Percentiles rank a stretch among this genome's conserved stretches.
phyloP scores from a whole-genome alignment of 352 stramenopile genomes.

The Phytophthora citricola region DNA sequence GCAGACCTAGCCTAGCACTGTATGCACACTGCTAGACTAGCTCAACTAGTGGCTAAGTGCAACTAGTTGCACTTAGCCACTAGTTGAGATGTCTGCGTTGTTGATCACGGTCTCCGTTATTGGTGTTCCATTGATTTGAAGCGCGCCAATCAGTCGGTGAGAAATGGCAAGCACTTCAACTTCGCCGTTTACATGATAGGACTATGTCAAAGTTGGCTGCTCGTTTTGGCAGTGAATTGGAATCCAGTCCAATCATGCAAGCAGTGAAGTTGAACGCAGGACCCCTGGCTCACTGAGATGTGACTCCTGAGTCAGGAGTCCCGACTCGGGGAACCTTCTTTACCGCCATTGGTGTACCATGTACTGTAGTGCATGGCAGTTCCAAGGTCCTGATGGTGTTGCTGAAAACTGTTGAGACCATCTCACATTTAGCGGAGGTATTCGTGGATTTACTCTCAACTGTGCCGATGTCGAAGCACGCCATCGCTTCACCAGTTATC shows the following conservation, averaged over 20 bases:
- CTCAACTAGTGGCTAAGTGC: no score
- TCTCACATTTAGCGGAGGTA: not conserved
- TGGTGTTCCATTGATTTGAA: not conserved
- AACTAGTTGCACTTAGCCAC: no score
- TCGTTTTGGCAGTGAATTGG: no score
- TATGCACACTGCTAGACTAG: not conserved
- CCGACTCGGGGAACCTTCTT: not conserved
- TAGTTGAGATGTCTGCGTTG: not conserved
- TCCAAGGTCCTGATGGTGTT: no score
- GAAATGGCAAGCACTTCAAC: constrained; percentile 1
- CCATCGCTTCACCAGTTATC: constrained; percentile 12
- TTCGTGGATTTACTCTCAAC: constrained; percentile 14
- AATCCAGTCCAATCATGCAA: no score
- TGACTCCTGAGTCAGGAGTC: not conserved
- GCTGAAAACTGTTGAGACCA: no score
- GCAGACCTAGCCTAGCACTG: no score
- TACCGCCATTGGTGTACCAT: no score
- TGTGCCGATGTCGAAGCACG: constrained; percentile 21
- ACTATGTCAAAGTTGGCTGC: no score
- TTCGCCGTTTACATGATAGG: not conserved
- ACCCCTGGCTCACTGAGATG: no score
- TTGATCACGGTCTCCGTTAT: not conserved
- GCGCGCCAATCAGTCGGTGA: not conserved
- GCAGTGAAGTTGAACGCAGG: no score
- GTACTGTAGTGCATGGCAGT: no score